Evolutionary conservation across 495 filamentous ascomycete genomes (phyloP), one percentile per base, ranked within the genome.

Genomic region (Peziza echinospora): DNA sequence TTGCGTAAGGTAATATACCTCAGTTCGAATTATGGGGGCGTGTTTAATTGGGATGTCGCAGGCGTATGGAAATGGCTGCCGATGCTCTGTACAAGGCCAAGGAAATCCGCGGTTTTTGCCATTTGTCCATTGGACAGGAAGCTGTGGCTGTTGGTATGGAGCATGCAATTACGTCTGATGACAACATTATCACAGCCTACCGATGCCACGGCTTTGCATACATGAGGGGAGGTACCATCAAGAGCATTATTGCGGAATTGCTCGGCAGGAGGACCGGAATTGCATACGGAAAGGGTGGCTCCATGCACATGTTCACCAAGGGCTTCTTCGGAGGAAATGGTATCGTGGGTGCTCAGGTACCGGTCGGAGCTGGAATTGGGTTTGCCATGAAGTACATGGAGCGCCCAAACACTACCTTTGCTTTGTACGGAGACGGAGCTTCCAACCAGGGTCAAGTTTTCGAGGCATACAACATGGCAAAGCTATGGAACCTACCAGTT

Each of bases 381-480:
- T 97, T 97, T 56, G 91, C 89, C 41, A 85, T 96, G 69, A 78
- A 93, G 66, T 97, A 97, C 70, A 77, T 74, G 63, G 74, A 72
- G 56, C 75, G 78, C 66, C 72, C 79, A 65, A 84, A 82, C 62
- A 82, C 82, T 43, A 82, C 82, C 47, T 72, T 97, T 52, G 74
- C 84, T 47, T 71, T 97, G 45, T 97, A 97, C 63, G 89, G 87
- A 71, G 89, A 97, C 57, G 89, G 89, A 68, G 89, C 89, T 49
- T 78, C 77, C 67, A 97, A 97, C 71, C 89, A 97, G 72, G 89
- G 89, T 54, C 89, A 97, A 66, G 91, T 97, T 49, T 97, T 97
- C 60, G 89, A 97, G 73, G 84, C 89, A 47, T 97, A 93, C 75
- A 97, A 97, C 77, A 97, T 97, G 89, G 89, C 89, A 42, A 94